Conservation (phyloP, 2,329 filamentous ascomycete species). For the Chaetomiaceae sp. region DNA sequence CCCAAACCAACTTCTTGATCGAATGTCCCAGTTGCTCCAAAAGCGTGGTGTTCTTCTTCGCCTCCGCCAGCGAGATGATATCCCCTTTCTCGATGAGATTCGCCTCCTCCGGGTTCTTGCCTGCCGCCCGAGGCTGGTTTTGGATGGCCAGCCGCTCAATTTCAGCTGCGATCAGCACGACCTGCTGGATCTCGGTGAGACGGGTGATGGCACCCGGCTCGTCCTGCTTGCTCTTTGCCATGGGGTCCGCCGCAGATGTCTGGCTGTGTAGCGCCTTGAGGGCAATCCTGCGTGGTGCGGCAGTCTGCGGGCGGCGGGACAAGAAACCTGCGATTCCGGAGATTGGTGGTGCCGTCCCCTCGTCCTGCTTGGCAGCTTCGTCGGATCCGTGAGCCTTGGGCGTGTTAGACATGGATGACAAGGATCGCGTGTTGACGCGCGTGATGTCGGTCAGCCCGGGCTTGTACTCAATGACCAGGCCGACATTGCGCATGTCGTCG, state of each 20-base stretch:
- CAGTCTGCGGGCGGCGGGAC: conserved; percentile 33
- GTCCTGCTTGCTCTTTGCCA: conserved; percentile 16
- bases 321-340: conserved; percentile 41
- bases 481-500: conserved; percentile 76
- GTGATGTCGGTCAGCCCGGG: conserved; percentile 67
- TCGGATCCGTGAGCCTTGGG: conserved; percentile 25
- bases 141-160: conserved; percentile 64
- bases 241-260: conserved; percentile 51
- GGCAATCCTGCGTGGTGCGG: conserved; percentile 42
- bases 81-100: conserved; percentile 55
- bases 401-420: conserved; percentile 52
- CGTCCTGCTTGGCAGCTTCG: conserved; percentile 20
- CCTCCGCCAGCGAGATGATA: conserved; percentile 80
- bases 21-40: conserved; percentile 84
- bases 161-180: conserved; percentile 66
- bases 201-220: conserved; percentile 38
- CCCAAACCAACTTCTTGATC: conserved; percentile 92
- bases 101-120: conserved; percentile 38
- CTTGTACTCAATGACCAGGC: conserved; percentile 74
- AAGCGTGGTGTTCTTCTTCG: conserved; percentile 79
- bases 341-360: conserved; percentile 17
- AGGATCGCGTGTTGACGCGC: conserved; percentile 78
- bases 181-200: conserved; percentile 52
- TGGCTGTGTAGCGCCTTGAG: conserved; percentile 53
- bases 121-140: conserved; percentile 39